phyloP scores from a whole-genome alignment of 805 yeast species.

The Schizosaccharomyces japonicus region DNA sequence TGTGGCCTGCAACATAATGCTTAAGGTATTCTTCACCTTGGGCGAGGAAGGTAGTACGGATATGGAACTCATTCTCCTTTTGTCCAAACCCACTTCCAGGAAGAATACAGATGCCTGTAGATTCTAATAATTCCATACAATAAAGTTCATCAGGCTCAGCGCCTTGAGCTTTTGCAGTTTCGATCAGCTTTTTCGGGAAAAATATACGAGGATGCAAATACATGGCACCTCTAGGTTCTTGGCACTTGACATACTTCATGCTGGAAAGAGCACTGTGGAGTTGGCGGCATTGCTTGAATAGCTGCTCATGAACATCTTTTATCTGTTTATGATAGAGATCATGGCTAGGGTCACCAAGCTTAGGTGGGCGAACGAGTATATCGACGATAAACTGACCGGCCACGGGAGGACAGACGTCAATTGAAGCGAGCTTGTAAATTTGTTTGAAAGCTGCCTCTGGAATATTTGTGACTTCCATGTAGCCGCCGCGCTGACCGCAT shows the following conservation, averaged over 20 bases:
- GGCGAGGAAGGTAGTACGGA: conserved; percentile 89
- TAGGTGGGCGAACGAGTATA: conserved; percentile 82
- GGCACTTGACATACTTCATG: conserved; percentile 68
- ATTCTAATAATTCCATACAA: conserved; percentile 59
- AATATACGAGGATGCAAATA: conserved; percentile 67
- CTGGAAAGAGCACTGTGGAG: conserved; percentile 46
- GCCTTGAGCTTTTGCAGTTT: conserved; percentile 32
- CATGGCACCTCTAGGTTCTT: conserved; percentile 93
- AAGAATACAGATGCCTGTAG: conserved; percentile 87
- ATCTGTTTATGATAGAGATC: conserved; percentile 43
- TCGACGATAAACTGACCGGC: conserved; percentile 86
- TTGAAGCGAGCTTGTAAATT: conserved; percentile 66
- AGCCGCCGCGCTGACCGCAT: conserved; percentile 98
- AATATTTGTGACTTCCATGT: conserved; percentile 81
- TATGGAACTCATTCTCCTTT: conserved; percentile 64
- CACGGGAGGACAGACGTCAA: conserved; percentile 81
- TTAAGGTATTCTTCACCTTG: conserved; percentile 82
- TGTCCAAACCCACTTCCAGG: conserved; percentile 98
- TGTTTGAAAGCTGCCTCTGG: conserved; percentile 41
- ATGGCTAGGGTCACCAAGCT: conserved; percentile 49
- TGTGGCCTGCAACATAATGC: conserved; percentile 58
- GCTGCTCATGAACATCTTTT: conserved; percentile 32
- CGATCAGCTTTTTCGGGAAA: conserved; percentile 38
- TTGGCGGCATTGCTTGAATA: conserved; percentile 36
- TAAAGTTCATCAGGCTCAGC: conserved; percentile 66